These are phyloP conservation scores for Ogataea degrootiae DNA, from an alignment of 805 yeast species.

Conservation along the genomic window DNA sequence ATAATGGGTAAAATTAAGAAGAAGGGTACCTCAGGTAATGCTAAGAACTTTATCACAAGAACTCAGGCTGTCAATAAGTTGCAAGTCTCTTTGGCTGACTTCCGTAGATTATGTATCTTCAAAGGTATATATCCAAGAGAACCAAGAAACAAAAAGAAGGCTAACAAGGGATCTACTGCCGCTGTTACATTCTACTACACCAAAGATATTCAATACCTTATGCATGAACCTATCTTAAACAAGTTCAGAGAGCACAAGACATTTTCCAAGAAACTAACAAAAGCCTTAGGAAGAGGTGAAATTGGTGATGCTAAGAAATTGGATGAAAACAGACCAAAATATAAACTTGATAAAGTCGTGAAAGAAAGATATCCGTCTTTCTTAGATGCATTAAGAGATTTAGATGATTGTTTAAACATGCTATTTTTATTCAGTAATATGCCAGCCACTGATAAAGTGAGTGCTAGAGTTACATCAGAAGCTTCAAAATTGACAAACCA, in stretches of 20 bases:
- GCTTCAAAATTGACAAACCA: conserved; percentile 86
- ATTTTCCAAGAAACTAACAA: conserved; percentile 84
- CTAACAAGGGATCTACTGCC: conserved; percentile 96
- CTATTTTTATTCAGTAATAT: conserved; percentile 86
- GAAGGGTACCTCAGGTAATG: conserved; percentile 83
- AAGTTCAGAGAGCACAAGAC: conserved; percentile 95
- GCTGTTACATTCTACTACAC: conserved; percentile 91
- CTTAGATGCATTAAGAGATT: conserved; percentile 83
- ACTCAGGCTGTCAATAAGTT: conserved; percentile 90
- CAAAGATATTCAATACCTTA: conserved; percentile 89
- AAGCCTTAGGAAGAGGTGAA: conserved; percentile 90
- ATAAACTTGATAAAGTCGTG: conserved; percentile 83
- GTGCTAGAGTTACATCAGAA: conserved; percentile 76
- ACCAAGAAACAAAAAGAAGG: conserved; percentile 92
- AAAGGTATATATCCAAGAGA: conserved; percentile 98
- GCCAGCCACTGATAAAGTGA: conserved; percentile 87
- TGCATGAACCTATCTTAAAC: conserved; percentile 90
- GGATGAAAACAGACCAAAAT: conserved; percentile 75
- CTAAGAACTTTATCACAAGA: conserved; percentile 88
- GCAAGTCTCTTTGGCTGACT: conserved; percentile 93
- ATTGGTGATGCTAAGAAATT: conserved; percentile 81
- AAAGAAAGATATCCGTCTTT: conserved; percentile 96
- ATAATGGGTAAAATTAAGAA: conserved; percentile 66
- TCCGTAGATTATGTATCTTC: conserved; percentile 94
- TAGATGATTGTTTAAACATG: conserved; percentile 96